Evolutionary conservation across 768 basidiomycete genomes (phyloP), one percentile per base, ranked within the genome.

Genomic region (Russula griseocarnosa): DNA sequence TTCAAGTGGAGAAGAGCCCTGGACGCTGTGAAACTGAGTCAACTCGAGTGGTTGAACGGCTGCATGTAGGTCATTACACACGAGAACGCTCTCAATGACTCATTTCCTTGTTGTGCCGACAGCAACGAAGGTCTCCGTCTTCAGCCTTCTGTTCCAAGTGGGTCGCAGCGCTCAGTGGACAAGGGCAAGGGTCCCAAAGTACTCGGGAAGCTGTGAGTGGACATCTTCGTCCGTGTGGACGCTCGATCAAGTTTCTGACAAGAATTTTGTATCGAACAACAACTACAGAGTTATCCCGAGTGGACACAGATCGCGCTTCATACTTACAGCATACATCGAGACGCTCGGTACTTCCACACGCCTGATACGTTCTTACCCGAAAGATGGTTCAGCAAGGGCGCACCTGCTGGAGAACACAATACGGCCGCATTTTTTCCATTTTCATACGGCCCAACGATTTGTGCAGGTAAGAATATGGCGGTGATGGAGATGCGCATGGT

Each of bases 111-210:
- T 36, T 3, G 1, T 36, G 1, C 34, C 34, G 13, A 13, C 13
- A 36, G 36, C 11, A 36, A 36, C 13, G 36, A 36, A 13, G 36
- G 36, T 36, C 36, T 36, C 36, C 36, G 36, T 36, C 36, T 36
- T 36, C 36, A 3, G 61, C 81, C 83, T 14, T 76, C 83, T 13
- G 72, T 84, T 36, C 76, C 82, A 40, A 78, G 77, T 55, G 80
- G 81, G 34, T 75, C 76, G 51, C 80, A 80, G 62, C 79, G 83
- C 36, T 73, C 73, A 18, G 72, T 74, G 4, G 74, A 71, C 2
- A 71, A 66, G 57, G 73, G 75, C 16, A 74, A 71, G 47, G 78
- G 75, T 14, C 0, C 79, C 79, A 0, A 36, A 57, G 30, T 22
- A 22, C 9, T 62, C 10, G 54, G 60, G 6, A 61, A 51, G 28